These are phyloP conservation scores for Vanrija pseudolonga DNA, from an alignment of 1,284 basidiomycete genomes.

Conservation along the genomic window DNA sequence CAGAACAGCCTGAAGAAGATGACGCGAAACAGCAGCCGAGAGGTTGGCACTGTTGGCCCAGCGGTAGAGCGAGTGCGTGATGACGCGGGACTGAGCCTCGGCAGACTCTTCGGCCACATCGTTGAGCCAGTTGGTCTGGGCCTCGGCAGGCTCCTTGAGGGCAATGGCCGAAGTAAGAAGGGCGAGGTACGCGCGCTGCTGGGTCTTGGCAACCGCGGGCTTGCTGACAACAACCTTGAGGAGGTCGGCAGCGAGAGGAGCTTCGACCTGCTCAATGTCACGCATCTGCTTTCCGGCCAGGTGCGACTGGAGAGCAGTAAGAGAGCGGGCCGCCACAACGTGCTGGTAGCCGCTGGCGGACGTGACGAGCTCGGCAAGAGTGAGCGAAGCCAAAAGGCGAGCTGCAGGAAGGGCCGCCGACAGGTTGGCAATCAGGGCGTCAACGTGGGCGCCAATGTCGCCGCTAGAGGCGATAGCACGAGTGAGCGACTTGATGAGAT, in stretches of 20 bases:
- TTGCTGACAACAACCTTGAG: slow-evolving; percentile 30
- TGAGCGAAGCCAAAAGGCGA: slow-evolving; percentile 12
- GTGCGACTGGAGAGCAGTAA: slow-evolving; percentile 18
- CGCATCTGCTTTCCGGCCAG: slow-evolving; percentile 14
- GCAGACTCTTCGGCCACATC: slow-evolving; percentile 1
- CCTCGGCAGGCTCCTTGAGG: slow-evolving; percentile 16
- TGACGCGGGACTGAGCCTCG: slow-evolving; percentile 11
- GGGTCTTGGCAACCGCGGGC: slow-evolving; percentile 31
- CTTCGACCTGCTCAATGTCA: slow-evolving; percentile 21
- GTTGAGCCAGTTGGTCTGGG: slow-evolving; percentile 21
- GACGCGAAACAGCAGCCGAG: slow-evolving; percentile 54
- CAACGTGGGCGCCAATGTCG: slow-evolving; percentile 15
- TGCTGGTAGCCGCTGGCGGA: slow-evolving; percentile 16
- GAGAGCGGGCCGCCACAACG: slow-evolving; percentile 53
- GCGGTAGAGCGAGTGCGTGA: slow-evolving; percentile 54
- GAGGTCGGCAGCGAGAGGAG: slow-evolving; percentile 13
- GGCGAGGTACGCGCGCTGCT: slow-evolving; percentile 28
- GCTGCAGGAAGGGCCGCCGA: slow-evolving; percentile 1
- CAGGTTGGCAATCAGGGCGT: slow-evolving; percentile 10
- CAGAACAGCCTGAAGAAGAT: slow-evolving; percentile 65
- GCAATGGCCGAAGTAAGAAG: slow-evolving; percentile 31
- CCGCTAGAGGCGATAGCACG: slow-evolving; percentile 10
- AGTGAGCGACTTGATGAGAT: slow-evolving; percentile 10
- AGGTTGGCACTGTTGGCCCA: slow-evolving; percentile 57
- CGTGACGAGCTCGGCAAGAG: slow-evolving; percentile 16